phyloP scores from a whole-genome alignment of 2,329 filamentous ascomycete species.

The Aaosphaeria arxii region DNA sequence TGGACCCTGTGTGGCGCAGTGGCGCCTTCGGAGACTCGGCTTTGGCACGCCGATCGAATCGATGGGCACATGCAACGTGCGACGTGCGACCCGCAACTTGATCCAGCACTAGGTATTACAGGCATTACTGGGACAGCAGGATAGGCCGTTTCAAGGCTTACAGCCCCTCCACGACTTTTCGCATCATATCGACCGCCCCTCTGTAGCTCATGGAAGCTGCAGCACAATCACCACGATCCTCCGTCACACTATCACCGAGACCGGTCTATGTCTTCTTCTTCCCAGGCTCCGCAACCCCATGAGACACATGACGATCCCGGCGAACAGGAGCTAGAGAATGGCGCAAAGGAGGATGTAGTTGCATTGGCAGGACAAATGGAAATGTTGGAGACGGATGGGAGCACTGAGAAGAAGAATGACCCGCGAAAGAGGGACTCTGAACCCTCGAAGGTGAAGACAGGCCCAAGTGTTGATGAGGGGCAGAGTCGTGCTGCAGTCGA shows the following conservation, averaged over 20 bases:
- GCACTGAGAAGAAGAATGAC: too few species aligned
- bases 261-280: slow-evolving; percentile 36
- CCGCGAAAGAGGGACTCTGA: too few species aligned
- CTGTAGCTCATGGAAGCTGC: not conserved
- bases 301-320: slow-evolving; percentile 16
- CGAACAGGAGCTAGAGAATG: slow-evolving; percentile 17
- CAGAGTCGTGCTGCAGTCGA: too few species aligned
- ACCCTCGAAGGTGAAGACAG: too few species aligned
- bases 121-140: too few species aligned
- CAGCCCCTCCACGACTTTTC: too few species aligned
- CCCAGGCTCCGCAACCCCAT: slow-evolving; percentile 27
- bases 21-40: slow-evolving; percentile 14
- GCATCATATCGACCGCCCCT: too few species aligned
- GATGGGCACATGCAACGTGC: slow-evolving; percentile 5
- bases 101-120: too few species aligned
- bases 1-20: not conserved
- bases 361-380: not conserved
- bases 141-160: too few species aligned
- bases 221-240: not conserved
- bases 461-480: too few species aligned
- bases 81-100: slow-evolving; percentile 2
- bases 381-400: too few species aligned
- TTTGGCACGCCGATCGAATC: slow-evolving; percentile 13
- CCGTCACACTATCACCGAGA: slow-evolving; percentile 6
- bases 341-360: slow-evolving; percentile 5